phyloP scores from a whole-genome alignment of 2,329 filamentous ascomycete species.

The Penicillium expansum region DNA sequence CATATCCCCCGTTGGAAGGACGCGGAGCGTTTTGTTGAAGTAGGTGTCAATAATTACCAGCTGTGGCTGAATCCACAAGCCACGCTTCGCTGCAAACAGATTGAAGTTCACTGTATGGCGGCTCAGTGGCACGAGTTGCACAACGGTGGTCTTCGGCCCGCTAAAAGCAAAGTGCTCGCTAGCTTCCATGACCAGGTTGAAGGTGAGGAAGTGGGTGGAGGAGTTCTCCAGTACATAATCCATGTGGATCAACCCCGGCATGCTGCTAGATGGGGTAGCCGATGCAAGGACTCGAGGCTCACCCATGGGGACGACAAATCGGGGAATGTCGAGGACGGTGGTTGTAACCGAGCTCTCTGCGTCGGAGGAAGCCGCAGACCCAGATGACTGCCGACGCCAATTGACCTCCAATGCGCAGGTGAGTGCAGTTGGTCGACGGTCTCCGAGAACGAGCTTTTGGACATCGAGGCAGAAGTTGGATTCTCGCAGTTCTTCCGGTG shows the following conservation, averaged over 20 bases:
- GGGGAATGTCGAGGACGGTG: conserved; percentile 72
- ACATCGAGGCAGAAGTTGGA: conserved; percentile 70
- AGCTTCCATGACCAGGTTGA: conserved; percentile 87
- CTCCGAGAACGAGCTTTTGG: conserved; percentile 76
- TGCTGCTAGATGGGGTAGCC: conserved; percentile 34
- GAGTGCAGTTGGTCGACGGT: conserved; percentile 70
- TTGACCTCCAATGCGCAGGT: conserved; percentile 72
- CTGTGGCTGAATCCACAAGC: conserved; percentile 68
- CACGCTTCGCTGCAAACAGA: conserved; percentile 63
- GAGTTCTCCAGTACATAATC: conserved; percentile 84
- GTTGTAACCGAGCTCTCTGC: conserved; percentile 52
- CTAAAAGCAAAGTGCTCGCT: conserved; percentile 92
- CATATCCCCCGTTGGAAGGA: conserved; percentile 73
- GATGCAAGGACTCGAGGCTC: conserved; percentile 79
- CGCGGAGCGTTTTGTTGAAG: conserved; percentile 83
- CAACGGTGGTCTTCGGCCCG: conserved; percentile 73
- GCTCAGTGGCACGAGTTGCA: conserved; percentile 81
- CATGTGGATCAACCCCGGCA: conserved; percentile 46
- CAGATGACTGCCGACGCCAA: conserved; percentile 63
- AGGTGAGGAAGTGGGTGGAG: conserved; percentile 90
- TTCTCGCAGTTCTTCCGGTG: conserved; percentile 67
- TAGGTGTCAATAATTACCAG: conserved; percentile 83
- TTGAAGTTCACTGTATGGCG: conserved; percentile 71
- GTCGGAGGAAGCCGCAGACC: conserved; percentile 26
- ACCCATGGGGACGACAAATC: conserved; percentile 73